Percentiles rank a stretch among this genome's conserved stretches.
Conservation (phyloP, 441 rosid species). For the Bocquillonia castaneifolia region DNA sequence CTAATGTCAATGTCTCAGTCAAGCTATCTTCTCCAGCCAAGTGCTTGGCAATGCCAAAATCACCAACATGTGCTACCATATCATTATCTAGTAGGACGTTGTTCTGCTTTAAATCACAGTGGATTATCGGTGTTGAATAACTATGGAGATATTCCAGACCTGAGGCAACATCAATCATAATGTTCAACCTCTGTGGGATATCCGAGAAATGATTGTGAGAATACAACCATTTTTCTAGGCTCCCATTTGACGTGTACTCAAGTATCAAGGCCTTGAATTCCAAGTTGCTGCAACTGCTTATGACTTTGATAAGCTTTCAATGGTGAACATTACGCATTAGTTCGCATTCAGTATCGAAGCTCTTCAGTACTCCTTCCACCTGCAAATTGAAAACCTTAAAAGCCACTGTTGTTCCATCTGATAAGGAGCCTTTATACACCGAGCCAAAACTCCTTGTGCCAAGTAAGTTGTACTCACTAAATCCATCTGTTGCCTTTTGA, state of each 20-base stretch:
- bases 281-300: not conserved
- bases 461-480: conserved; percentile 12
- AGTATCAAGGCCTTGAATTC: conserved; percentile 10
- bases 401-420: conserved; percentile 3
- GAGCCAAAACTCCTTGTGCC: conserved; percentile 19
- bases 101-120: conserved; percentile 12
- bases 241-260: conserved; percentile 14
- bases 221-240: conserved; percentile 14
- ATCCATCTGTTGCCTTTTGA: conserved; percentile 10
- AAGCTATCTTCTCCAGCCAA: not conserved
- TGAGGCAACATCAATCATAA: conserved; percentile 15
- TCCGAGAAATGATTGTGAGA: conserved; percentile 11
- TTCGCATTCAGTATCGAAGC: conserved; percentile 15
- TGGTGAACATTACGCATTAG: conserved; percentile 9
- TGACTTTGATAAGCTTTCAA: conserved; percentile 17
- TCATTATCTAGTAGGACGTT: conserved; percentile 4
- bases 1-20: conserved; percentile 12
- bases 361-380: conserved; percentile 4
- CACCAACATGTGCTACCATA: conserved; percentile 8
- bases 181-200: not conserved
- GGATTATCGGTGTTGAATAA: not conserved
- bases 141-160: conserved; percentile 12
- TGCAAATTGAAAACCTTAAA: conserved; percentile 16
- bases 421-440: conserved; percentile 1
- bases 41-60: conserved; percentile 19